phyloP scores from a whole-genome alignment of 2,329 filamentous ascomycete genomes.

The Penicillium brevicompactum region DNA sequence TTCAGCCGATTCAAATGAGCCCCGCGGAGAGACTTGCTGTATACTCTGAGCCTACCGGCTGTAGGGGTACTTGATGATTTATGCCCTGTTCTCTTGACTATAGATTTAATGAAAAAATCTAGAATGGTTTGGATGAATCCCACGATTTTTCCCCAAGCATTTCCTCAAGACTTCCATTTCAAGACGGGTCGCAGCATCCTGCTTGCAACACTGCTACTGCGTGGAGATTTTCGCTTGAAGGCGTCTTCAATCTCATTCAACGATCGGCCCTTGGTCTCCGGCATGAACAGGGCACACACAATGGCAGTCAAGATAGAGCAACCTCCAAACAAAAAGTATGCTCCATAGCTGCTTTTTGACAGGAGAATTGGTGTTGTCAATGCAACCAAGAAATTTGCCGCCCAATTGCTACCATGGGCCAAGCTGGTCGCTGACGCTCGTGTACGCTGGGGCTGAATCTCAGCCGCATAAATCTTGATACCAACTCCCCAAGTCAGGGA shows the following conservation, averaged over 20 bases:
- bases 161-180: neutral
- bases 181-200: neutral
- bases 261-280: conserved; percentile 52
- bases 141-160: neutral
- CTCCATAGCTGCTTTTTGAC: conserved; percentile 44
- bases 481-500: conserved; percentile 55
- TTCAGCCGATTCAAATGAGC: neutral
- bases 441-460: conserved; percentile 60
- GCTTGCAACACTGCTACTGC: neutral
- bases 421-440: conserved; percentile 57
- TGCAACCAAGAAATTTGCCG: conserved; percentile 48
- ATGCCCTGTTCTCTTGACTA: neutral
- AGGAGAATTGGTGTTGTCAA: conserved; percentile 48
- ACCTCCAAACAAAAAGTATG: conserved; percentile 51
- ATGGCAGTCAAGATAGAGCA: conserved; percentile 41
- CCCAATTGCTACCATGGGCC: conserved; percentile 56
- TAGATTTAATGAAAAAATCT: no score
- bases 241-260: conserved; percentile 55
- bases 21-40: neutral
- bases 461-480: conserved; percentile 58
- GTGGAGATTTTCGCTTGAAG: conserved; percentile 36
- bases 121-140: neutral
- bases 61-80: neutral
- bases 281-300: conserved; percentile 50
- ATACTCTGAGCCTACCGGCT: neutral